Conservation (phyloP, 1,284 basidiomycete genomes). For the Psilocybe mexicana region DNA sequence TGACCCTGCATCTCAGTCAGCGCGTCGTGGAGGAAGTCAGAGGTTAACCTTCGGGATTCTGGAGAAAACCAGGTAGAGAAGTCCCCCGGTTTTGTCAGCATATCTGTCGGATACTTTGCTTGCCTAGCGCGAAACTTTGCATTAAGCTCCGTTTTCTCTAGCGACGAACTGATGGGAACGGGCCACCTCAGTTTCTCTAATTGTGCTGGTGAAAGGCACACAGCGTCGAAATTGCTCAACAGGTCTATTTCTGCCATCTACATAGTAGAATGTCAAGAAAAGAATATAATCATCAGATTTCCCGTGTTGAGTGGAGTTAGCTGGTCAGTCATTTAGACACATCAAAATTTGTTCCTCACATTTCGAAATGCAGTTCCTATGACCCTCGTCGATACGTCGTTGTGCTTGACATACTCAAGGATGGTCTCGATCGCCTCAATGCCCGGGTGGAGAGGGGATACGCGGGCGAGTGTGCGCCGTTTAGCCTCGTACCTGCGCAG, state of each 20-base stretch:
- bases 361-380: conserved; percentile 43
- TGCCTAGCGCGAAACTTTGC: conserved; percentile 33
- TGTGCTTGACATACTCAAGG: conserved; percentile 44
- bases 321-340: neutral
- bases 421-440: conserved; percentile 51
- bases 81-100: conserved; percentile 23
- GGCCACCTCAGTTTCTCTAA: conserved; percentile 31
- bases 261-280: conserved; percentile 3
- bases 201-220: conserved; percentile 38
- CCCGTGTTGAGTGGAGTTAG: neutral
- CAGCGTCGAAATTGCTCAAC: conserved; percentile 40
- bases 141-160: conserved; percentile 10
- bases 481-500: conserved; percentile 43
- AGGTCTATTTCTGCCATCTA: conserved; percentile 43
- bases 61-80: conserved; percentile 32
- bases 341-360: conserved; percentile 27
- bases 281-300: neutral
- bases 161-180: conserved; percentile 22
- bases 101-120: conserved; percentile 35
- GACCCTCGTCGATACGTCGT: conserved; percentile 42
- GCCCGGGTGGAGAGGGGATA: conserved; percentile 39
- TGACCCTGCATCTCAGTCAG: conserved; percentile 29
- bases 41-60: conserved; percentile 27
- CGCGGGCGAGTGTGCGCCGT: conserved; percentile 15
- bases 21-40: conserved; percentile 29